Base-by-base conservation (phyloP, 192 early-diverging fungal genomes). In the Podila clonocystis region DNA sequence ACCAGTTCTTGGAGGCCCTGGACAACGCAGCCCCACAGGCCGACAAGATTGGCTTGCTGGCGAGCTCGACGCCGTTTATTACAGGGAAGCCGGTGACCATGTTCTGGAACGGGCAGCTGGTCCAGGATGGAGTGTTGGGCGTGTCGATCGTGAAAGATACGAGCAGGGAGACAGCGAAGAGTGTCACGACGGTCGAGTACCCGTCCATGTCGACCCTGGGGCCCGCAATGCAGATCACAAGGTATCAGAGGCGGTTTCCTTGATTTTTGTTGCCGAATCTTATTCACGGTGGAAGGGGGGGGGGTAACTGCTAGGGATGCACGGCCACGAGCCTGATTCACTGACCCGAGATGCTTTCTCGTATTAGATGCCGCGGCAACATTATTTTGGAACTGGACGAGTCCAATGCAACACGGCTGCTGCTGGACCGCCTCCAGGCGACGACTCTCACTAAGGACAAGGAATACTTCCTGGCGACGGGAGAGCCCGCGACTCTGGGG, bases 331-430 rank as follows among this genome's bases (percentile, higher is more conserved):
- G 5, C 31, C 31, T 31, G 31, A 31, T 31, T 5, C 31, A 5
- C 31, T 31, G 31, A 31, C 31, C 31, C 31, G 31, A 31, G 31
- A 31, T 31, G 31, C 5, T 31, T 31, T 5, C 26, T 26, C 26
- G 11, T 22, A 58, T 13, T 50, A 84, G 84, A 49, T 85, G 84
- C 58, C 82, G 84, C 8, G 88, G 88, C 2, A 90, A 90, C 65
- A 84, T 90, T 8, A 88, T 90, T n/a, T 38, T 90, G 33, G 85
- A 90, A 65, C 57, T 90, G 30, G 82, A 90, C 71, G 74, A 82
- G 52, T 67, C 65, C 38, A 86, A 85, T 49, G 87, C 88, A 5
- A 88, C 88, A 3, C 50, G 78, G 33, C 63, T 88, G 3, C 59
- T 90, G n/a, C 36, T 90, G 19, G 71, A 90, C 11, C 63, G 76